Conservation (phyloP, 2,329 filamentous ascomycete genomes). For the Apiospora pterosperma region DNA sequence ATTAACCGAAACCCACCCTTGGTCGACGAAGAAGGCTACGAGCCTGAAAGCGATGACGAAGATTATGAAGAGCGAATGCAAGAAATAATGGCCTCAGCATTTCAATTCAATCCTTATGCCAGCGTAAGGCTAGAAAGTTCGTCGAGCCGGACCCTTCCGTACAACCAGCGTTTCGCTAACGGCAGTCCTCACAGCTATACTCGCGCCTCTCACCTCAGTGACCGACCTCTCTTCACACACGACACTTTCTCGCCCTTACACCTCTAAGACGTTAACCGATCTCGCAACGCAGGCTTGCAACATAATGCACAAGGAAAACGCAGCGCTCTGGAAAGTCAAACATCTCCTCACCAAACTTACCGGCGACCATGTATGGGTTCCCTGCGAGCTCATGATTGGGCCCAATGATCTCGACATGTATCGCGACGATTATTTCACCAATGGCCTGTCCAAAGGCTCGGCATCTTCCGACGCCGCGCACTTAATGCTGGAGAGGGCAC, state of each 20-base stretch:
- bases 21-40: conserved; percentile 75
- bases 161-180: conserved; percentile 17
- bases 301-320: conserved; percentile 73
- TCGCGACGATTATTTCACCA: conserved; percentile 37
- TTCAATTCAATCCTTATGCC: conserved; percentile 71
- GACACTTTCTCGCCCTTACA: conserved; percentile 71
- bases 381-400: conserved; percentile 55
- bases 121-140: conserved; percentile 68
- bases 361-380: conserved; percentile 69
- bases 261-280: conserved; percentile 67
- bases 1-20: conserved; percentile 71
- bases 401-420: conserved; percentile 55
- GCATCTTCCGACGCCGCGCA: conserved; percentile 18
- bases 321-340: conserved; percentile 70
- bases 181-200: conserved; percentile 53
- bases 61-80: conserved; percentile 63
- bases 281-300: conserved; percentile 66
- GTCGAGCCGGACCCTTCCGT: conserved; percentile 23
- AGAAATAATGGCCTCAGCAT: conserved; percentile 59
- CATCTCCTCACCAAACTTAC: conserved; percentile 69
- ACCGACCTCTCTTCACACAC: conserved; percentile 74
- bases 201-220: conserved; percentile 71
- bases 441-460: conserved; percentile 14
- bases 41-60: conserved; percentile 70
- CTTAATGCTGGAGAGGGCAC: conserved; percentile 17